Evolutionary conservation across 306 rosid genomes (phyloP).

Genomic region (Psophocarpus tetragonolobus): DNA sequence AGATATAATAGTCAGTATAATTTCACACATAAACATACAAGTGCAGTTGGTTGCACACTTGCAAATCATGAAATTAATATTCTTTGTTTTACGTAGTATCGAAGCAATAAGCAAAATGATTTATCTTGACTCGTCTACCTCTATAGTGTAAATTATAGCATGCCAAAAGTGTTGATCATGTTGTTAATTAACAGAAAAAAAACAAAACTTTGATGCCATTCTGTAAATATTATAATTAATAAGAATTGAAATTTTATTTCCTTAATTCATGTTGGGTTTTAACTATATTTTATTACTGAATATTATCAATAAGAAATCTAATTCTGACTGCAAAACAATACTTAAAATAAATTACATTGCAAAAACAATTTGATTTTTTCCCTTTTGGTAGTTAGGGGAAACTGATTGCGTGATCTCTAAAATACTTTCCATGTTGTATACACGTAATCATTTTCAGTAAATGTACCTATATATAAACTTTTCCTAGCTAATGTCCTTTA

Average conservation of each 20-base stretch:
- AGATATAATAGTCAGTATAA: not conserved
- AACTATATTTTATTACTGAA: not conserved
- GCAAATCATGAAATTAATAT: not conserved
- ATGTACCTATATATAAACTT: not conserved
- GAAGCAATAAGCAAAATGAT: conserved; percentile 23
- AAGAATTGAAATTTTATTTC: not conserved
- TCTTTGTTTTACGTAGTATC: not conserved
- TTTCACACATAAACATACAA: conserved; percentile 1
- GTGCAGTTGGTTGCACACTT: not conserved
- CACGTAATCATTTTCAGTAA: not conserved
- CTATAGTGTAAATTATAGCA: not conserved
- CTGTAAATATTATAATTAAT: not conserved
- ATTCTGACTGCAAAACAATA: not conserved
- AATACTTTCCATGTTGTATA: not conserved
- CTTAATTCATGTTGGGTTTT: not conserved
- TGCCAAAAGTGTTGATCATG: not conserved
- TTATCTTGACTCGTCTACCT: not conserved
- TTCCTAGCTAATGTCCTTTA: not conserved
- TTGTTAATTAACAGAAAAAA: not conserved
- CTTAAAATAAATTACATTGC: not conserved
- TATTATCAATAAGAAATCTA: not conserved
- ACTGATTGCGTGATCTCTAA: not conserved
- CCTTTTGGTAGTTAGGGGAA: not conserved
- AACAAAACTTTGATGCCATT: not conserved
- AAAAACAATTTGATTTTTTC: not conserved